These are phyloP conservation scores for Leccinellum albellum DNA, from an alignment of 768 basidiomycete genomes.

Conservation along the genomic window DNA sequence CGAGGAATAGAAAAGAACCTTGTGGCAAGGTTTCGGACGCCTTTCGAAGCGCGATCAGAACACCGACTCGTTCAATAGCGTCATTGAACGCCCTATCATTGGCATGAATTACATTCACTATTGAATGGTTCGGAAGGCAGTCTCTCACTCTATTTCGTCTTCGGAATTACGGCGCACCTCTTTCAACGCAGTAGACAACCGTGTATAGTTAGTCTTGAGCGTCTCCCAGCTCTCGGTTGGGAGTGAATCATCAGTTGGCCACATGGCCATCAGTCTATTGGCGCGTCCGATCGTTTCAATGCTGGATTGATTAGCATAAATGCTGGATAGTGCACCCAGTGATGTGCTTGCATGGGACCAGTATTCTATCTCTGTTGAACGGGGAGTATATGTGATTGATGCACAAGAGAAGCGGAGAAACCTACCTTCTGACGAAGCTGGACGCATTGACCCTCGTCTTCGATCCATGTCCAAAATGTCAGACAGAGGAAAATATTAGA, in stretches of 20 bases:
- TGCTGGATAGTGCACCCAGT: conserved; percentile 50
- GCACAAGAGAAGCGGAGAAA: conserved; percentile 24
- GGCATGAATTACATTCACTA: conserved; percentile 7
- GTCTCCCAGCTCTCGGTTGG: conserved; percentile 65
- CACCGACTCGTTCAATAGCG: conserved; percentile 62
- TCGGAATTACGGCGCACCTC: conserved; percentile 59
- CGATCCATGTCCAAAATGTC: conserved; percentile 51
- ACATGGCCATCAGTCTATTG: conserved; percentile 65
- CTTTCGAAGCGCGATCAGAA: conserved; percentile 70
- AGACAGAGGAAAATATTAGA: background rate
- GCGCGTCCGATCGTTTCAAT: conserved; percentile 65
- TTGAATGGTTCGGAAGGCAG: background rate
- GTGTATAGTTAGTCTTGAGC: conserved; percentile 61
- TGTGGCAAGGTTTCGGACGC: conserved; percentile 58
- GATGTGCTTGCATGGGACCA: conserved; percentile 70
- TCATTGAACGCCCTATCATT: conserved; percentile 61
- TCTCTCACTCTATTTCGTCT: conserved; percentile 59
- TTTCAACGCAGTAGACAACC: conserved; percentile 55
- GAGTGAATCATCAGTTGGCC: conserved; percentile 68
- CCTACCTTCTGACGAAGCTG: conserved; percentile 74
- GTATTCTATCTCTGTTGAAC: conserved; percentile 60
- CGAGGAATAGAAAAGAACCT: conserved; percentile 39
- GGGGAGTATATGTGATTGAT: conserved; percentile 4
- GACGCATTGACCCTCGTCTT: conserved; percentile 59
- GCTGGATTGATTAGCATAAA: conserved; percentile 48